Conservation (phyloP, 1,284 basidiomycete genomes). For the Microbotryum violaceum region DNA sequence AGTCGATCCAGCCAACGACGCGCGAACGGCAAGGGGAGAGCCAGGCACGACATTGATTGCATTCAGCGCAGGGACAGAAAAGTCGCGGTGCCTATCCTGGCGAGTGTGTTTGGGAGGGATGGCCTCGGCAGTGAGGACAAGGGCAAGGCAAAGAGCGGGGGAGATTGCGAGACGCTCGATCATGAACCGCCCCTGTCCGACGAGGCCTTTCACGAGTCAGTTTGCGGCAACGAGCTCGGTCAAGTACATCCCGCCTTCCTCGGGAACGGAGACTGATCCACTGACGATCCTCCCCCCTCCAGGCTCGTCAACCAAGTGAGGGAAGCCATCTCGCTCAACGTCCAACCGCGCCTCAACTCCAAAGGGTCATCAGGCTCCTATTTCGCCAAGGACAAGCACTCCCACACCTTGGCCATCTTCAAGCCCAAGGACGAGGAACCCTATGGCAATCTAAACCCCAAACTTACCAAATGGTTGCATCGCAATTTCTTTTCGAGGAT, state of each 20-base stretch:
- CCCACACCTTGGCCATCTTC: conserved; percentile 69
- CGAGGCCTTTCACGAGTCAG: conserved; percentile 60
- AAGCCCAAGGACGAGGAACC: conserved; percentile 80
- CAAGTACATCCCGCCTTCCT: no score
- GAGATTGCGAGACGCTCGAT: conserved; percentile 59
- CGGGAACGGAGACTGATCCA: no score
- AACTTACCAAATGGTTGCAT: conserved; percentile 87
- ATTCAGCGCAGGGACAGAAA: conserved; percentile 41
- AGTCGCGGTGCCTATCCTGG: conserved; percentile 61
- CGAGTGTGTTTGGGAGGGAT: conserved; percentile 65
- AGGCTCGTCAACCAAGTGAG: conserved; percentile 61
- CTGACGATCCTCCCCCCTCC: neutral
- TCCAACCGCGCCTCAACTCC: conserved; percentile 78
- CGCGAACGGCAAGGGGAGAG: conserved; percentile 42
- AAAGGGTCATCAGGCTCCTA: conserved; percentile 82
- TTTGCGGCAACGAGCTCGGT: conserved; percentile 13
- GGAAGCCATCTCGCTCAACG: conserved; percentile 60
- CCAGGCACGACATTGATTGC: neutral
- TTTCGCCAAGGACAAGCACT: conserved; percentile 59
- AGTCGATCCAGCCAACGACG: no score
- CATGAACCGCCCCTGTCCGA: conserved; percentile 65
- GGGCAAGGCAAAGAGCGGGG: conserved; percentile 41
- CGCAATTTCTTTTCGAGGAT: conserved; percentile 51
- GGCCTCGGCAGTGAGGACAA: conserved; percentile 41
- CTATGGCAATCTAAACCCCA: conserved; percentile 54